A percentile compares a stretch with the other conserved stretches of the same genome.
Conservation (phyloP, 2,329 filamentous ascomycete genomes). For the Arachnomyces sp. region DNA sequence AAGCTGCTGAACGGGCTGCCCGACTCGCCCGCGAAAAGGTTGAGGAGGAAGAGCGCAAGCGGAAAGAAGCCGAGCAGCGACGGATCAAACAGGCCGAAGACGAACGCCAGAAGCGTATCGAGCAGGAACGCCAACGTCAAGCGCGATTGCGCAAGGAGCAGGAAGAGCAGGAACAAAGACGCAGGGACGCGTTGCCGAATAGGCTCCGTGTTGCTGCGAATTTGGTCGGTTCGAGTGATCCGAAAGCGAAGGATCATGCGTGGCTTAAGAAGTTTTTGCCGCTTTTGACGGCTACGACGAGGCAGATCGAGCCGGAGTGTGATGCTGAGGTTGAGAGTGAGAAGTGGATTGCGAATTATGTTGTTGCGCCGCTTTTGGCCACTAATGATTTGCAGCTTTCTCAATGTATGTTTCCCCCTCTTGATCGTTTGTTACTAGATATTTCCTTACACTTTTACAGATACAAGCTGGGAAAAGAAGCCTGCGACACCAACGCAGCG, state of each 20-base stretch:
- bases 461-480: constrained; percentile 39
- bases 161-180: constrained; percentile 38
- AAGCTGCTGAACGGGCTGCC: constrained; percentile 24
- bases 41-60: constrained; percentile 26
- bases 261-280: constrained; percentile 41
- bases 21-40: constrained; percentile 32
- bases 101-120: constrained; percentile 35
- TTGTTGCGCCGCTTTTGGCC: constrained; percentile 40
- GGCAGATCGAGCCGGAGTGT: constrained; percentile 35
- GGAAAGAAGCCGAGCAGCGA: constrained; percentile 35
- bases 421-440: not conserved
- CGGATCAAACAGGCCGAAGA: constrained; percentile 39
- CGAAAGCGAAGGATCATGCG: constrained; percentile 31
- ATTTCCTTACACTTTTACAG: constrained; percentile 15
- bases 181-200: constrained; percentile 38
- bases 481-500: constrained; percentile 35
- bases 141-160: constrained; percentile 37
- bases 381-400: constrained; percentile 43
- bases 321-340: constrained; percentile 31
- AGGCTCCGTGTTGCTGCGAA: constrained; percentile 38
- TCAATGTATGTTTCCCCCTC: constrained; percentile 27
- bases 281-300: constrained; percentile 35
- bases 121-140: constrained; percentile 35
- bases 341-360: constrained; percentile 42
- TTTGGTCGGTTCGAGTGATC: constrained; percentile 36